These are phyloP conservation scores for Acer campestre DNA, from an alignment of 345 rosid species.

Conservation along the genomic window DNA sequence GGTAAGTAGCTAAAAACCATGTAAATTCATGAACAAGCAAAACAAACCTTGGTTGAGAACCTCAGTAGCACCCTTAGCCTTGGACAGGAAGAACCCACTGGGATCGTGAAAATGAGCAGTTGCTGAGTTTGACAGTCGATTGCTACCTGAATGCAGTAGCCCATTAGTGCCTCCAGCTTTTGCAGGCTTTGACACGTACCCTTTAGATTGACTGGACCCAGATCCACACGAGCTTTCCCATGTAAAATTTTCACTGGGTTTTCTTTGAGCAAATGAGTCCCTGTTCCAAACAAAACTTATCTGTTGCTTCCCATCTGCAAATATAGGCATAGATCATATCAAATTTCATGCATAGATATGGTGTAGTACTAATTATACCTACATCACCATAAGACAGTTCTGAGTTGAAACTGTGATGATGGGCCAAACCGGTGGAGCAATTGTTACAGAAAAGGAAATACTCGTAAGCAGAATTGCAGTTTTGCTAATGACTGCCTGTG, in stretches of 20 bases:
- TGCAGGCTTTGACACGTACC: slow-evolving; percentile 36
- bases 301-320: slow-evolving; percentile 72
- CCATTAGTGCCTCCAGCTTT: slow-evolving; percentile 49
- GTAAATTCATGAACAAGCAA: slow-evolving; percentile 15
- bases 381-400: neutral
- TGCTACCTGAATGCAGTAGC: slow-evolving; percentile 37
- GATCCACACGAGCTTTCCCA: slow-evolving; percentile 51
- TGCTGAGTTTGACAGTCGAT: slow-evolving; percentile 33
- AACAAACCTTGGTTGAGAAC: slow-evolving; percentile 53
- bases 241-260: slow-evolving; percentile 37
- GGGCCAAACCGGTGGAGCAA: neutral
- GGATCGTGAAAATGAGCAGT: slow-evolving; percentile 33
- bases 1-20: neutral
- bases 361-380: slow-evolving; percentile 6
- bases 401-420: neutral
- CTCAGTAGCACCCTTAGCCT: slow-evolving; percentile 41
- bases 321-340: slow-evolving; percentile 26
- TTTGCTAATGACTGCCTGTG: neutral
- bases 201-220: slow-evolving; percentile 54
- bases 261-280: slow-evolving; percentile 45
- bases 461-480: neutral
- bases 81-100: slow-evolving; percentile 43
- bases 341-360: slow-evolving; percentile 9
- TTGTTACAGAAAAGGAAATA: neutral
- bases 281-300: slow-evolving; percentile 56